Base-by-base conservation (phyloP, 164 flowering plant species). In the Liquidambar formosana region DNA sequence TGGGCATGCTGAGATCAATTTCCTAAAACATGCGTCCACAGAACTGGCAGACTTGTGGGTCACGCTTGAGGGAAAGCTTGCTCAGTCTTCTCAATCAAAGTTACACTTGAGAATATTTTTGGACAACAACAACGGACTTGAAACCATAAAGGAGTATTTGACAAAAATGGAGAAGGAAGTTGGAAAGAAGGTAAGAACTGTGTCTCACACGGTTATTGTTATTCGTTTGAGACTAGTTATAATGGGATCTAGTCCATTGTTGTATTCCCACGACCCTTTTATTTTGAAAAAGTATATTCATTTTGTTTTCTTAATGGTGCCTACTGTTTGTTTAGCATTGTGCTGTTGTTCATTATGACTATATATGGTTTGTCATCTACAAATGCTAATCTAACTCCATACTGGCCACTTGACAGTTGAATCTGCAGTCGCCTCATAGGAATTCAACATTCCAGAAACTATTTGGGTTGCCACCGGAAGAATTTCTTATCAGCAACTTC, bases 31-130 rank as follows among this genome's bases (percentile, higher is more conserved):
- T 65, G 76, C 85, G 13, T 72, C 94, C 18, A 64, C 79, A 58
- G 96, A 91, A 63, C 80, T 89, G 22, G 88, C 95, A 41, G 96
- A 93, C 69, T 75, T 91, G 73, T 93, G 95, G 92, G 77, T 91
- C 56, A 67, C 82, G 23, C 89, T 91, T 25, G 84, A 88, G 22
- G 95, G 96, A 38, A 87, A 87, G 75, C 76, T 83, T 46, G 90
- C 96, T 43, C 85, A 81, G 67, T 73, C 88, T 61, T 83, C 87
- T 70, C 90, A 88, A 75, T 83, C 97, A 47, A 90, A 83, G 76
- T 64, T 93, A 76, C 93, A 86, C 63, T 65, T 93, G 73, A 83
- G 94, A 71, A 84, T 93, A 27, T 93, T 93, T 67, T 73, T 92
- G 69, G 93, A 90, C 60, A 88, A 87, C 69, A 85, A 72, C 27